Conservation (phyloP, 306 rosid species). For the Ziziphus jujuba region DNA sequence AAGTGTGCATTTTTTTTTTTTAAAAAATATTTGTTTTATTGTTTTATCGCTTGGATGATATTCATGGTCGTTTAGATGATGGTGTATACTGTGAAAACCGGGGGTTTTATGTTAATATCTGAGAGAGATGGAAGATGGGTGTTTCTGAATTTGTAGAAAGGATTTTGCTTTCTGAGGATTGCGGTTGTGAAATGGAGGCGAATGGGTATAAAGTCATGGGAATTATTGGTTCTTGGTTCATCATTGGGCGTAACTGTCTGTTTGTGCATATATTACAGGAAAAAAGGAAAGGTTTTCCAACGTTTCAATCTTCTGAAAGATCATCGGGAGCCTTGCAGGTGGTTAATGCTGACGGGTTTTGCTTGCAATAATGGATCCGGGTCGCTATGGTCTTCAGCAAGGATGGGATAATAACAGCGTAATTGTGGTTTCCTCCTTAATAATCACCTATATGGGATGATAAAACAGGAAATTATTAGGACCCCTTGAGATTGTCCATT, state of each 20-base stretch:
- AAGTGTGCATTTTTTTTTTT: too few species aligned
- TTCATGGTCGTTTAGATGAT: background rate
- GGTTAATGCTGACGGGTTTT: conserved; percentile 29
- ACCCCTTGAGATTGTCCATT: conserved; percentile 65
- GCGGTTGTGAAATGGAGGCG: conserved; percentile 50
- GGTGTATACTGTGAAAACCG: background rate
- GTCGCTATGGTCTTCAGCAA: conserved; percentile 93
- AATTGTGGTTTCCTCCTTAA: conserved; percentile 99
- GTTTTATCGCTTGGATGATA: too few species aligned
- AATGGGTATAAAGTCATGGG: conserved; percentile 58
- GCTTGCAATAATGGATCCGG: conserved; percentile 88
- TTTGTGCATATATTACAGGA: conserved; percentile 73
- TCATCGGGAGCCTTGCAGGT: conserved; percentile 38
- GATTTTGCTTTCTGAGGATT: conserved; percentile 43
- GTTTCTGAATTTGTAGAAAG: conserved; percentile 39
- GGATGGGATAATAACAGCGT: conserved; percentile 99
- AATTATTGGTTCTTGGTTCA: conserved; percentile 68
- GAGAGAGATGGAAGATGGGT: conserved; percentile 47
- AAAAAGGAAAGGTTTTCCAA: conserved; percentile 54
- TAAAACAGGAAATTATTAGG: conserved; percentile 88
- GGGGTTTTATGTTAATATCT: conserved; percentile 9
- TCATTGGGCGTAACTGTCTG: conserved; percentile 73
- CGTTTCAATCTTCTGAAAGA: conserved; percentile 44
- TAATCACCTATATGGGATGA: conserved; percentile 96
- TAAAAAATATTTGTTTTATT: too few species aligned